A percentile compares a stretch with the other conserved stretches of the same genome.
Conservation (phyloP, 2,329 filamentous ascomycete species). For the Verticillium alfalfae region DNA sequence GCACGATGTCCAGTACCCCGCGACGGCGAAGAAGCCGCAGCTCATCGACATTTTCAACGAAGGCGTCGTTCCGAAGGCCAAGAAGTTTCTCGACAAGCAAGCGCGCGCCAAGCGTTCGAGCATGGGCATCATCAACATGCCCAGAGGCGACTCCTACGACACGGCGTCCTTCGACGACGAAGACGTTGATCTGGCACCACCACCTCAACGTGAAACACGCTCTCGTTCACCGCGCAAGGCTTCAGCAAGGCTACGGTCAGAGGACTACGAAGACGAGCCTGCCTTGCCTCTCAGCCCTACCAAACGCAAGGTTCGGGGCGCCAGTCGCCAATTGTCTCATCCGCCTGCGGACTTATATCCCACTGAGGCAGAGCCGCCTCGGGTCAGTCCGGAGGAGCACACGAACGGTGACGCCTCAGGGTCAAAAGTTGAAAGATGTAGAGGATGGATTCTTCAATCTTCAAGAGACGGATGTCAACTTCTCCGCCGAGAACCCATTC, state of each 20-base stretch:
- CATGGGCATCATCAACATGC: conserved; percentile 69
- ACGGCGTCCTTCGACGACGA: conserved; percentile 60
- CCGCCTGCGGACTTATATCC: conserved; percentile 46
- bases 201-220: conserved; percentile 43
- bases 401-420: conserved; percentile 43
- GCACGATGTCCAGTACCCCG: conserved; percentile 80
- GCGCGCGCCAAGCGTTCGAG: conserved; percentile 80
- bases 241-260: conserved; percentile 45
- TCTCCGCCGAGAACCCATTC: conserved; percentile 88
- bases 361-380: conserved; percentile 17
- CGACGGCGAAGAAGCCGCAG: conserved; percentile 86
- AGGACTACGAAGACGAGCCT: conserved; percentile 34
- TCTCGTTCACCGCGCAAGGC: conserved; percentile 51
- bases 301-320: conserved; percentile 49
- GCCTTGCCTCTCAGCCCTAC: conserved; percentile 33
- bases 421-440: conserved; percentile 54
- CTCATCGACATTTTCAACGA: conserved; percentile 80
- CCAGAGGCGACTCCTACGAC: conserved; percentile 37
- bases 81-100: conserved; percentile 68
- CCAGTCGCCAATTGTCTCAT: conserved; percentile 48
- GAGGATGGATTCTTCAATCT: conserved; percentile 39
- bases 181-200: conserved; percentile 50
- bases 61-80: conserved; percentile 71
- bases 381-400: conserved; percentile 42
- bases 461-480: conserved; percentile 46